Evolutionary conservation across 495 filamentous ascomycete genomes (phyloP), one percentile per base, ranked within the genome.

Genomic region (Hypoxylon crocopeplum): DNA sequence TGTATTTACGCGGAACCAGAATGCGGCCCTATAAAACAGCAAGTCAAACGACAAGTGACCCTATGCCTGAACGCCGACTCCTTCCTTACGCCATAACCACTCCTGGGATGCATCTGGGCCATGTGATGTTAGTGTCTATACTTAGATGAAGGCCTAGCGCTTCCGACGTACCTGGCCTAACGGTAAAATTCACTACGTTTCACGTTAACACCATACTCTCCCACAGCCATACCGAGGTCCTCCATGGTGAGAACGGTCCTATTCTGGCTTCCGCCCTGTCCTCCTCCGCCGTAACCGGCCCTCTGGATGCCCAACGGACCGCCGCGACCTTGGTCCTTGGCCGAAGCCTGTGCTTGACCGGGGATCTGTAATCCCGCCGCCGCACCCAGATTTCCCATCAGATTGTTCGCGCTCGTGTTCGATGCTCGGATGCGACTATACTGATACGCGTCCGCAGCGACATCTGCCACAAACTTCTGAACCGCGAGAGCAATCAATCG

Each of bases 181-280:
- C 93, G 85, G 75, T 99, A 99, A 69, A 97, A 99, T 76, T 99
- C 94, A 56, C 93, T 93, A 52, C 94, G 79, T 85, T 93, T 96
- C 10, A 97, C 88, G 73, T 95, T 98, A 44, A 98, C 92, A 0
- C 95, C 94, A 76, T 97, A 98, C 77, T 98, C 94, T 0, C 89
- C 88, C 15, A 97, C 94, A 5, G 94, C 94, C 89, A 96, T 97
- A 2, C 94, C 94, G 67, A 98, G 71, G 80, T 98, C 94, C 77
- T 98, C 94, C 94, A 98, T 98, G 5, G 95, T 98, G 53, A 98
- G 76, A 59, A 98, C 94, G 29, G 94, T 97, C 45, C 93, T 83
- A 33, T 93, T 94, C 74, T 94, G 90, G 34, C 88, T 89, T 0
- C 93, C 91, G 19, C 92, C 95, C 45, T 89, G 89, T 0, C 93